A percentile compares a stretch with the other conserved stretches of the same genome.
These are phyloP conservation scores for Pythium oligandrum DNA, from an alignment of 352 stramenopile genomes.

Conservation along the genomic window DNA sequence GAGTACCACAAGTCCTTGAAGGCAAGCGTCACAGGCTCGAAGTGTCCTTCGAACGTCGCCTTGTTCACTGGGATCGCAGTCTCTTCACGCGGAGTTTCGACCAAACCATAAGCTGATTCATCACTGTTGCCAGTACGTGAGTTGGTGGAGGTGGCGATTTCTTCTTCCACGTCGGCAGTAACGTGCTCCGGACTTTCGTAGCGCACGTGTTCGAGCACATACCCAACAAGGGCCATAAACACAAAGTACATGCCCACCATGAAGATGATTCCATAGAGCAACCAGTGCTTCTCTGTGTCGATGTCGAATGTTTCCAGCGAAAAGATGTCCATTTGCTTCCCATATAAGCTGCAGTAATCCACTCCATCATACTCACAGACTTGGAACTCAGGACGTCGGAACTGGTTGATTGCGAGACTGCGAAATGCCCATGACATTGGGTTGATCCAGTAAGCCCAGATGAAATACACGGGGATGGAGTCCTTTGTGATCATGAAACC, in stretches of 20 bases:
- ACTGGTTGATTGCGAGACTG: slow-evolving; percentile 22
- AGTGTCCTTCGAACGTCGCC: slow-evolving; percentile 10
- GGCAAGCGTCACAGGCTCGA: slow-evolving; percentile 27
- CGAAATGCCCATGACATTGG: slow-evolving; percentile 31
- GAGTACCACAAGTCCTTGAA: slow-evolving; percentile 49
- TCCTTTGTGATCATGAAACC: slow-evolving; percentile 33
- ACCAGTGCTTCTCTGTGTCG: slow-evolving; percentile 14
- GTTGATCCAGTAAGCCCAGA: slow-evolving; percentile 46
- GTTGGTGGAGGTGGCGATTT: too few relatives aligned
- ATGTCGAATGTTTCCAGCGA: slow-evolving; percentile 18
- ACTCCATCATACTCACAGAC: slow-evolving; percentile 19
- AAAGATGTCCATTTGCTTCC: slow-evolving; percentile 19
- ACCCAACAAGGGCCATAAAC: slow-evolving; percentile 18
- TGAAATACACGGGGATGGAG: slow-evolving; percentile 27
- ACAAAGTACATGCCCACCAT: slow-evolving; percentile 15
- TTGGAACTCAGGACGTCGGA: slow-evolving; percentile 11
- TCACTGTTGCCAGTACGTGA: too few relatives aligned
- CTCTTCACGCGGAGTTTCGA: too few relatives aligned
- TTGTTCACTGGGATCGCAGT: background rate
- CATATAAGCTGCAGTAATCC: slow-evolving; percentile 19
- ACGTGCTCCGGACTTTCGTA: slow-evolving; percentile 18
- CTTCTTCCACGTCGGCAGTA: background rate
- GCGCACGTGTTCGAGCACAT: slow-evolving; percentile 26
- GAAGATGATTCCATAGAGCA: slow-evolving; percentile 18
- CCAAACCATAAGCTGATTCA: too few relatives aligned